Conservation (phyloP, 495 filamentous ascomycete species). For the Penicillium chermesinum region DNA sequence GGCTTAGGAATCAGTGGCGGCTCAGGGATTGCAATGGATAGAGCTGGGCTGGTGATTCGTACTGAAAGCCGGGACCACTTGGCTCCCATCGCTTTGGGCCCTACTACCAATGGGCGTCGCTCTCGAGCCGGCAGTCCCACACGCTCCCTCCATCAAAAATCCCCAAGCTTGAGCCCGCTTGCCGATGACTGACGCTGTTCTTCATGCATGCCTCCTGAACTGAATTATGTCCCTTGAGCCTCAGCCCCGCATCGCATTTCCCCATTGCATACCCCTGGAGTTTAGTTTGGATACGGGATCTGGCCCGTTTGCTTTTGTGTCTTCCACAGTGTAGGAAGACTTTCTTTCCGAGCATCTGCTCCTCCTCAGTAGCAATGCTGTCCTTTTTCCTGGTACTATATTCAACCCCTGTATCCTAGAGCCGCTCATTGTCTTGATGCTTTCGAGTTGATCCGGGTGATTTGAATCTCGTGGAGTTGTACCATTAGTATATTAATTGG, state of each 20-base stretch:
- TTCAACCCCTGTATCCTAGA: conserved; percentile 26
- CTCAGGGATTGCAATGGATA: conserved; percentile 55
- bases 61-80: conserved; percentile 78
- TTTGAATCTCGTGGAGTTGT: conserved; percentile 25
- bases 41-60: conserved; percentile 68
- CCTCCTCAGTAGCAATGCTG: too few relatives aligned
- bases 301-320: background rate
- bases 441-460: conserved; percentile 20
- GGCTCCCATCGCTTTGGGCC: conserved; percentile 37
- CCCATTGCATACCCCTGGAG: conserved; percentile 11
- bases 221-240: conserved; percentile 13
- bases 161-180: conserved; percentile 37
- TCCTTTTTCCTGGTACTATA: conserved; percentile 24
- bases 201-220: conserved; percentile 8
- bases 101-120: conserved; percentile 42
- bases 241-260: conserved; percentile 18
- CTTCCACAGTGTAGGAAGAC: background rate
- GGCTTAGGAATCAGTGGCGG: conserved; percentile 46
- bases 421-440: conserved; percentile 23
- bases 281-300: conserved; percentile 7
- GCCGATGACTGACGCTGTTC: conserved; percentile 34
- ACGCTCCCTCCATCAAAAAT: conserved; percentile 37
- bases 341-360: too few relatives aligned
- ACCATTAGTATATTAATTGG: conserved; percentile 15
- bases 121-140: conserved; percentile 44